Evolutionary conservation across 2,329 filamentous ascomycete species (phyloP).

Genomic region (Colletotrichum cordylinicola): DNA sequence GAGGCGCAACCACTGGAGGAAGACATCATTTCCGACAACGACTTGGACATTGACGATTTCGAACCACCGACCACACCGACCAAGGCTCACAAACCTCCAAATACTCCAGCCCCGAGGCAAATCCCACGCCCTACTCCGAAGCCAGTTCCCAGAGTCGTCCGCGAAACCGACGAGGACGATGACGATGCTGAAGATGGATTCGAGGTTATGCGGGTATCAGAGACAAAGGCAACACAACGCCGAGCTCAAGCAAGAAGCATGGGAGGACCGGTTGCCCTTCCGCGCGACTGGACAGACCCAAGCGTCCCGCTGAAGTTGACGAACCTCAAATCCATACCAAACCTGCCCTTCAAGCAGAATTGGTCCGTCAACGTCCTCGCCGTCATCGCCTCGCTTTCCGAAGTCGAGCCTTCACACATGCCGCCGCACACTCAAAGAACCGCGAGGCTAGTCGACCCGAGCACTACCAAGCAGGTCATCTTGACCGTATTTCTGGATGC

Average conservation of each 20-base stretch:
- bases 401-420: conserved; percentile 53
- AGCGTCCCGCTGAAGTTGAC: conserved; percentile 57
- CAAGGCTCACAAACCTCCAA: not conserved
- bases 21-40: conserved; percentile 9
- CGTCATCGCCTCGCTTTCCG: conserved; percentile 52
- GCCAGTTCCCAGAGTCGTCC: not conserved
- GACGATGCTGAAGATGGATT: conserved; percentile 32
- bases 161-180: conserved; percentile 16
- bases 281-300: conserved; percentile 46
- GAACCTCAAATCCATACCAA: conserved; percentile 52
- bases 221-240: not conserved
- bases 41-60: conserved; percentile 12
- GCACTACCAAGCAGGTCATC: conserved; percentile 56
- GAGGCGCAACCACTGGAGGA: not conserved
- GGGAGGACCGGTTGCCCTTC: conserved; percentile 36
- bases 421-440: conserved; percentile 57
- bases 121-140: not conserved
- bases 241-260: not conserved
- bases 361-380: conserved; percentile 63
- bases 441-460: conserved; percentile 56
- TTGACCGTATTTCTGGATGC: conserved; percentile 62
- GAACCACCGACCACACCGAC: not conserved
- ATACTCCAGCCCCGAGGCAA: conserved; percentile 1
- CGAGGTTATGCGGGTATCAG: conserved; percentile 38
- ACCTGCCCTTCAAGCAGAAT: conserved; percentile 62